Conservation (phyloP, 176 grass and related monocot genomes). For the Triticum monococcum region DNA sequence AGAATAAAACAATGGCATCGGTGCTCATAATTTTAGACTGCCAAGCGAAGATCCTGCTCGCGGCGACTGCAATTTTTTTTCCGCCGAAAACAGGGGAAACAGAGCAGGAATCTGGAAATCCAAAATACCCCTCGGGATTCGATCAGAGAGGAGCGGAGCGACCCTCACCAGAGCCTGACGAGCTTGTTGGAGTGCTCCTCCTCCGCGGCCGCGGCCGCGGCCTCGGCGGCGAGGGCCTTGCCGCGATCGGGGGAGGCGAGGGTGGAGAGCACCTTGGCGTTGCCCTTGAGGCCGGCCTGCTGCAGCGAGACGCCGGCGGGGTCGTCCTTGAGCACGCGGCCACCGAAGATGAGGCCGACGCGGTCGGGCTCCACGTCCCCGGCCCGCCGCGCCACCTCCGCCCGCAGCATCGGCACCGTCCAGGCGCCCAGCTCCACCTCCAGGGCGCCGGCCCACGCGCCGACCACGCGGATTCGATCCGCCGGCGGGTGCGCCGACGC, state of each 20-base stretch:
- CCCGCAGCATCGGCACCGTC: slow-evolving; percentile 89
- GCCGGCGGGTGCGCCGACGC: neutral
- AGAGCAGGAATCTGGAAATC: neutral
- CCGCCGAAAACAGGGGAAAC: neutral
- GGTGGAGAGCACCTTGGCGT: slow-evolving; percentile 79
- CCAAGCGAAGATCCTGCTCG: neutral
- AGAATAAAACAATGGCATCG: neutral
- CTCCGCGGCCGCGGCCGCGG: slow-evolving; percentile 46
- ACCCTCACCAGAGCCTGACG: slow-evolving; percentile 62
- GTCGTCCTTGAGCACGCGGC: slow-evolving; percentile 74
- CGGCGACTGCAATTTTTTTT: slow-evolving; percentile 12
- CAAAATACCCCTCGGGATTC: neutral
- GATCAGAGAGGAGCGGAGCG: neutral
- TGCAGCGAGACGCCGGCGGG: slow-evolving; percentile 29
- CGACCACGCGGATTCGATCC: slow-evolving; percentile 61
- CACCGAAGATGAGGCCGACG: slow-evolving; percentile 86
- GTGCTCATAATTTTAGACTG: neutral
- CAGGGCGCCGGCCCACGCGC: slow-evolving; percentile 70
- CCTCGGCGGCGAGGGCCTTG: slow-evolving; percentile 58
- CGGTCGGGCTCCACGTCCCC: slow-evolving; percentile 47
- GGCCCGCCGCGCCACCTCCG: slow-evolving; percentile 70
- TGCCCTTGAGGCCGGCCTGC: slow-evolving; percentile 66
- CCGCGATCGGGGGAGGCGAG: slow-evolving; percentile 52
- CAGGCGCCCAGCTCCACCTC: slow-evolving; percentile 61
- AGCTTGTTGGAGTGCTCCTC: slow-evolving; percentile 65